Percentiles rank a stretch among this genome's conserved stretches.
Evolutionary conservation across 495 filamentous ascomycete genomes (phyloP).

Genomic region (Stereocaulon alpinum): DNA sequence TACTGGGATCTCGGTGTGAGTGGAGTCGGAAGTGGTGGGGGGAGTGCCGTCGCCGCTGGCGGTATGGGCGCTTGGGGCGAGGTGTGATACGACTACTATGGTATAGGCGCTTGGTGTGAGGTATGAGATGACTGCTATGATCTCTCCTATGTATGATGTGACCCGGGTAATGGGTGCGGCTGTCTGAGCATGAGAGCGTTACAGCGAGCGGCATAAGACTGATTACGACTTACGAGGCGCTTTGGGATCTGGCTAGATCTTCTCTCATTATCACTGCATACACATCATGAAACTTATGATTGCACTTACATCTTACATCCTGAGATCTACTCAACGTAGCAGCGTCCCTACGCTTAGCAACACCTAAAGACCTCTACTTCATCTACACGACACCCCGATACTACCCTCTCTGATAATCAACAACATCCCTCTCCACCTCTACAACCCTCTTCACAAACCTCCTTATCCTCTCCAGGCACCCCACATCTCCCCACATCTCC

Average conservation of each 20-base stretch:
- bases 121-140: slow-evolving; percentile 29
- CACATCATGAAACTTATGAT: neutral
- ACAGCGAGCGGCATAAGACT: slow-evolving; percentile 1
- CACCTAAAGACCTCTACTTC: neutral
- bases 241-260: neutral
- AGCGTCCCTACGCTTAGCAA: neutral
- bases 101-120: slow-evolving; percentile 67
- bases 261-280: neutral
- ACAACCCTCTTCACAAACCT: no score
- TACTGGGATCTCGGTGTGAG: slow-evolving; percentile 78
- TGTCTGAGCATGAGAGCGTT: neutral
- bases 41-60: slow-evolving; percentile 49
- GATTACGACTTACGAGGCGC: neutral
- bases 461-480: no score
- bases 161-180: neutral
- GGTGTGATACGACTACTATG: slow-evolving; percentile 32
- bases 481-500: no score
- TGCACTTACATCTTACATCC: neutral
- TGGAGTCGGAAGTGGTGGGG: slow-evolving; percentile 49
- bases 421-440: no score
- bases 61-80: slow-evolving; percentile 68
- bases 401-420: no score
- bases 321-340: neutral
- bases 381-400: neutral
- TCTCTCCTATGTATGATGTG: neutral